phyloP scores from a whole-genome alignment of 768 basidiomycete species.

The Tricholomella constricta region DNA sequence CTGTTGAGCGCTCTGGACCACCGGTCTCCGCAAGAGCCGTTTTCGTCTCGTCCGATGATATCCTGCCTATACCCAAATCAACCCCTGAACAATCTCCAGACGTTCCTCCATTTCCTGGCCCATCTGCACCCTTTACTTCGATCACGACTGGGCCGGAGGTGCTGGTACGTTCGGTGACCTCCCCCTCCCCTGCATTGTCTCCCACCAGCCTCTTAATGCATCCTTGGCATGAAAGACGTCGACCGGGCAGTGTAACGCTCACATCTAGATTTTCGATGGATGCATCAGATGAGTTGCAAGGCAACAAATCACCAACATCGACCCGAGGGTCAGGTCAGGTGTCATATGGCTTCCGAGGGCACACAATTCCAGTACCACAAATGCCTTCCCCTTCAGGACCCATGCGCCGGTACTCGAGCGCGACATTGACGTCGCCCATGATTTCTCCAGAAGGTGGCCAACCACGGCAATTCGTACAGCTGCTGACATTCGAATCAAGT shows the following conservation, averaged over 20 bases:
- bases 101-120: neutral
- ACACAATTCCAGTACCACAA: slow-evolving; percentile 14
- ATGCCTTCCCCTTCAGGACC: slow-evolving; percentile 1
- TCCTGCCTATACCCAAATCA: neutral
- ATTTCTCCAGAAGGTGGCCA: slow-evolving; percentile 1
- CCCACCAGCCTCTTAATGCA: slow-evolving; percentile 16
- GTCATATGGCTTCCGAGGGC: slow-evolving; percentile 9
- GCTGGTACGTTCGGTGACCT: neutral
- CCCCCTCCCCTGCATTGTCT: neutral
- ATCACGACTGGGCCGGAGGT: neutral
- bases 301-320: slow-evolving; percentile 1
- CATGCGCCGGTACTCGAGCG: slow-evolving; percentile 11
- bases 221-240: slow-evolving; percentile 14
- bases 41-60: neutral
- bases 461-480: neutral
- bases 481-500: slow-evolving; percentile 14
- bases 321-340: neutral
- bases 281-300: neutral
- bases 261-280: neutral
- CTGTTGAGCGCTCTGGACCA: neutral
- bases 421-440: slow-evolving; percentile 12
- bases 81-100: neutral
- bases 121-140: neutral
- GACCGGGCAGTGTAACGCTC: neutral
- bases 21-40: neutral